These are phyloP conservation scores for Amylostereum chailletii DNA, from an alignment of 1,284 basidiomycete species.

Conservation along the genomic window DNA sequence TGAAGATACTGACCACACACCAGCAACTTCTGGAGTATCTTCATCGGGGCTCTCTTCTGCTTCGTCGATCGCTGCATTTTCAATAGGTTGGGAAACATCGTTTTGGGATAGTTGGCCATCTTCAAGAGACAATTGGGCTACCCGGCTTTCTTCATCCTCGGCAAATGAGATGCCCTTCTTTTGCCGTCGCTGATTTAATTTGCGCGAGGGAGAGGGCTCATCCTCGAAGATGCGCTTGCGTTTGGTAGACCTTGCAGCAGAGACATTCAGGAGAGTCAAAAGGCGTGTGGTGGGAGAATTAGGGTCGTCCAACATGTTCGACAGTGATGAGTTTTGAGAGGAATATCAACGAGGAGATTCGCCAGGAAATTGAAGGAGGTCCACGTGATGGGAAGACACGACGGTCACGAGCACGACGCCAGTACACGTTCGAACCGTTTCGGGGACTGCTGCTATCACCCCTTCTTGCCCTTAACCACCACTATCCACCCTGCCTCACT, in stretches of 20 bases:
- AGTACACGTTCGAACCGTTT: no score
- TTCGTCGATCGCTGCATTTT: slow-evolving; percentile 9
- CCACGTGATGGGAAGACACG: no score
- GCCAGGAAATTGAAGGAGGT: no score
- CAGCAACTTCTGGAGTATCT: neutral
- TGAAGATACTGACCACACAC: neutral
- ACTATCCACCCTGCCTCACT: neutral
- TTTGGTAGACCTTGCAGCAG: slow-evolving; percentile 63
- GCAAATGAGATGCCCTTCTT: neutral
- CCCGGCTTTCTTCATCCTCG: neutral
- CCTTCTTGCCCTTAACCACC: neutral
- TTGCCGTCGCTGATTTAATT: slow-evolving; percentile 51
- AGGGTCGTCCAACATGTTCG: slow-evolving; percentile 19
- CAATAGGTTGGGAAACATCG: neutral
- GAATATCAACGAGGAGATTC: no score
- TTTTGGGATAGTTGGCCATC: neutral
- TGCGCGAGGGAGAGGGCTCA: slow-evolving; percentile 37
- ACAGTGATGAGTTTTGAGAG: no score
- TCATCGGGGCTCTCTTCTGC: neutral
- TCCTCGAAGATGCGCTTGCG: slow-evolving; percentile 35
- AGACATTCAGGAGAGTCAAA: slow-evolving; percentile 90
- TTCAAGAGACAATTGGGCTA: neutral
- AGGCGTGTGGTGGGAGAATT: slow-evolving; percentile 73
- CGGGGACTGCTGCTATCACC: no score
- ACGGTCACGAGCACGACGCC: no score